Percentiles rank a stretch among this genome's conserved stretches.
phyloP scores from a whole-genome alignment of 352 stramenopile species.

The Phytopythium kandeliae region DNA sequence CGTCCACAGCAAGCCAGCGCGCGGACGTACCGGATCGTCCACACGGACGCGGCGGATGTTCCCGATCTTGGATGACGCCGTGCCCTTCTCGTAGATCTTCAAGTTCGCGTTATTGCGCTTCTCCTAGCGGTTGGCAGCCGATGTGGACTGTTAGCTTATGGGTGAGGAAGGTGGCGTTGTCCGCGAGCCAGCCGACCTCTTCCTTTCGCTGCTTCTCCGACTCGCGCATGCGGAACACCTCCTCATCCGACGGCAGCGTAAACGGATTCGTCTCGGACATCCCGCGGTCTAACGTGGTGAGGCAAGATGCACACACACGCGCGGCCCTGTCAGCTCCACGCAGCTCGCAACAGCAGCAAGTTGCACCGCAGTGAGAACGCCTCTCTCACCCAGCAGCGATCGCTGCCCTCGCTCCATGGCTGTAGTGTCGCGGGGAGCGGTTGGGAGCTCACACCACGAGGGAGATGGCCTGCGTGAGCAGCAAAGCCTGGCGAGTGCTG shows the following conservation, averaged over 20 bases:
- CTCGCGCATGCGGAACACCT: constrained; percentile 93
- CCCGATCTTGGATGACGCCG: constrained; percentile 66
- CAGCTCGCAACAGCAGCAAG: too few relatives aligned
- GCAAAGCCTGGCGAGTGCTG: neutral
- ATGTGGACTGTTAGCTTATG: too few relatives aligned
- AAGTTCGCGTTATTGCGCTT: constrained; percentile 53
- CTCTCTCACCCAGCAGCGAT: neutral
- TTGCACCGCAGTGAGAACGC: neutral
- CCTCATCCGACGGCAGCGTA: constrained; percentile 90
- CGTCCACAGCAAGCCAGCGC: neutral
- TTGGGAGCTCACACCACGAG: too few relatives aligned
- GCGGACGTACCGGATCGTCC: constrained; percentile 39
- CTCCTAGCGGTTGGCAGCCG: constrained; percentile 35
- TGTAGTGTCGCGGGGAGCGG: neutral
- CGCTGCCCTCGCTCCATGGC: constrained; percentile 18
- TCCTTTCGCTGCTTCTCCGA: constrained; percentile 86
- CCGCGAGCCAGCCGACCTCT: constrained; percentile 24
- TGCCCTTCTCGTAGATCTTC: constrained; percentile 91
- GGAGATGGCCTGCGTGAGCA: neutral
- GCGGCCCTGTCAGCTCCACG: neutral
- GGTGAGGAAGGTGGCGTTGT: too few relatives aligned
- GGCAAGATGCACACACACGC: too few relatives aligned
- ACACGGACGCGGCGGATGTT: constrained; percentile 74
- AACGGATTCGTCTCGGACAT: constrained; percentile 84
- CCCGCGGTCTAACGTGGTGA: constrained; percentile 20